Evolutionary conservation across 768 basidiomycete genomes (phyloP).

Genomic region (Fomitopsis serialis): DNA sequence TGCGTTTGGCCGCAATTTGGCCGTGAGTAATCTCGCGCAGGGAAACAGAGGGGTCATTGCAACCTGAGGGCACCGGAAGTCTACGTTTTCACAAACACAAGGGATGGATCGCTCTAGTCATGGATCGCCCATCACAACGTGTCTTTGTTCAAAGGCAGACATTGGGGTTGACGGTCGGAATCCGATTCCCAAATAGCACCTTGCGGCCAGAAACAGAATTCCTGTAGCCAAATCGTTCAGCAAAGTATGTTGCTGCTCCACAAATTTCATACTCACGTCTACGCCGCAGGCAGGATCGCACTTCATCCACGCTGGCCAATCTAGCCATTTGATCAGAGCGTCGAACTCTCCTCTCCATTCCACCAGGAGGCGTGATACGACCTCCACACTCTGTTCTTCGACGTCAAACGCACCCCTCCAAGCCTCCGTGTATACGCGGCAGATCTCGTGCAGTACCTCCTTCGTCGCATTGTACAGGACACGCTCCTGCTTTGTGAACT

Average conservation of each 20-base stretch:
- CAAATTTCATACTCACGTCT: background rate
- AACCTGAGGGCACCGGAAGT: no score
- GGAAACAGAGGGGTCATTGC: no score
- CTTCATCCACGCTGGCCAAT: background rate
- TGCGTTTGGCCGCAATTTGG: no score
- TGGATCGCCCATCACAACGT: no score
- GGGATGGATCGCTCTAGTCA: no score
- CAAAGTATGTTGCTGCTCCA: background rate
- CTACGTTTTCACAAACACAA: no score
- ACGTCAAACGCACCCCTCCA: background rate
- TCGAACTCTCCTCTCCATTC: background rate
- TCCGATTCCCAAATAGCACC: background rate
- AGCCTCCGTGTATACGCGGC: background rate
- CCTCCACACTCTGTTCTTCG: background rate
- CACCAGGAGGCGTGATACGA: background rate
- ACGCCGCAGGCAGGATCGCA: background rate
- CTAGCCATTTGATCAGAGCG: background rate
- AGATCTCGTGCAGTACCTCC: background rate
- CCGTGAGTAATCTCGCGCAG: no score
- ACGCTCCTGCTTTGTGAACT: background rate
- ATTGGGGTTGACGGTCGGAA: background rate
- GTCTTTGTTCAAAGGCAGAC: background rate
- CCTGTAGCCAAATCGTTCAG: background rate
- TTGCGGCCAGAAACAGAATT: background rate
- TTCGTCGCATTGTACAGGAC: background rate